Conservation (phyloP, 208 protist genomes). For the Crithidia sp. region DNA sequence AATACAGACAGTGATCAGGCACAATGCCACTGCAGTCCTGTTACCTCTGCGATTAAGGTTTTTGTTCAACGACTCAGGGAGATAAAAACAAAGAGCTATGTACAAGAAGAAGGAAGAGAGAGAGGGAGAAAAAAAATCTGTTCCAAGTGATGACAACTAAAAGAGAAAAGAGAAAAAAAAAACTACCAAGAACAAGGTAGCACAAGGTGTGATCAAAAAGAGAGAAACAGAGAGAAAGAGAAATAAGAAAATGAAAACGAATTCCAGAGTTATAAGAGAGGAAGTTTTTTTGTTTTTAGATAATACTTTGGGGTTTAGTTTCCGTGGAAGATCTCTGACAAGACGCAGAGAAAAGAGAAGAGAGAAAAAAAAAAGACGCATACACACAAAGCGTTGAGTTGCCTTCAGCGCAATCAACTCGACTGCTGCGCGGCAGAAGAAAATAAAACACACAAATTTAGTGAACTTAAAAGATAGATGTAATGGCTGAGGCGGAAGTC, state of each 20-base stretch:
- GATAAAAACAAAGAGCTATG: background rate
- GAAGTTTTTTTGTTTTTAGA: background rate
- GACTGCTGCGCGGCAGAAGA: too few relatives aligned
- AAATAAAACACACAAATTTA: too few relatives aligned
- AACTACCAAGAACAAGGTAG: background rate
- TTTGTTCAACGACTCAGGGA: background rate
- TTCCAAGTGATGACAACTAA: background rate
- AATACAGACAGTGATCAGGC: too few relatives aligned
- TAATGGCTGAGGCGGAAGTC: too few relatives aligned
- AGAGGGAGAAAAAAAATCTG: background rate
- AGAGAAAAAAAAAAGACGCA: background rate
- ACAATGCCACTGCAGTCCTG: too few relatives aligned
- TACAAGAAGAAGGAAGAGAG: constrained; percentile 1
- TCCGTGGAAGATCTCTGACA: background rate
- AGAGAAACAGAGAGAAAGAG: constrained; percentile 1
- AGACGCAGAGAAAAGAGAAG: constrained; percentile 16
- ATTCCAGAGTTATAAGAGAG: background rate
- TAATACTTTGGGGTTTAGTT: background rate
- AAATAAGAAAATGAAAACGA: constrained; percentile 12
- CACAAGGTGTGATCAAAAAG: background rate
- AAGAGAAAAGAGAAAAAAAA: background rate
- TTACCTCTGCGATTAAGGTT: too few relatives aligned
- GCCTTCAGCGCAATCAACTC: too few relatives aligned
- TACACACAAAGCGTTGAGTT: too few relatives aligned
- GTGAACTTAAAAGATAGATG: too few relatives aligned